Evolutionary conservation across 106 monocot genomes (phyloP).

Genomic region (Dendrobium catenatum): DNA sequence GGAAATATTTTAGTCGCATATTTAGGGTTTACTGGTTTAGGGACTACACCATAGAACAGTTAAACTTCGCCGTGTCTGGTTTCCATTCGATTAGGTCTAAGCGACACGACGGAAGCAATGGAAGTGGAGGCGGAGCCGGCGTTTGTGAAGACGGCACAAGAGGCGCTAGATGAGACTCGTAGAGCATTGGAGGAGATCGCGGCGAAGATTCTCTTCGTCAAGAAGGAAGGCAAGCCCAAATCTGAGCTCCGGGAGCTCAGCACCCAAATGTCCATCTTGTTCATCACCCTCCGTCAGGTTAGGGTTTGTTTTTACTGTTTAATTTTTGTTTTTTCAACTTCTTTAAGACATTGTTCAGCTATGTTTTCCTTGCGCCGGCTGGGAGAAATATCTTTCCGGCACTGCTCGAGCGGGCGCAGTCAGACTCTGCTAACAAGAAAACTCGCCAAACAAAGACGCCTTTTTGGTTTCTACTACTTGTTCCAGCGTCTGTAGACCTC

Average conservation of each 20-base stretch:
- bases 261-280: slow-evolving; percentile 86
- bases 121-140: slow-evolving; percentile 1
- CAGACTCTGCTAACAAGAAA: not conserved
- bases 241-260: slow-evolving; percentile 86
- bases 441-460: not conserved
- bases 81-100: not conserved
- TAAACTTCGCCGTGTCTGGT: no score
- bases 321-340: not conserved
- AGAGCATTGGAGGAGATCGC: slow-evolving; percentile 75
- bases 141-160: slow-evolving; percentile 23
- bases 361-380: not conserved
- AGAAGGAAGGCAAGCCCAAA: slow-evolving; percentile 69
- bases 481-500: not conserved
- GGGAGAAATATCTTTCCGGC: not conserved
- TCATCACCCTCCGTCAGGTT: slow-evolving; percentile 83
- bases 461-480: not conserved
- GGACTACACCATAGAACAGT: no score
- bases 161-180: slow-evolving; percentile 49
- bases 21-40: no score
- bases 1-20: no score
- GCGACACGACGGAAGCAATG: not conserved
- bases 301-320: not conserved
- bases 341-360: not conserved
- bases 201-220: slow-evolving; percentile 65
- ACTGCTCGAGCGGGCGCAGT: not conserved